Conservation (phyloP, 164 flowering plant species). For the Cinnamomum chago region DNA sequence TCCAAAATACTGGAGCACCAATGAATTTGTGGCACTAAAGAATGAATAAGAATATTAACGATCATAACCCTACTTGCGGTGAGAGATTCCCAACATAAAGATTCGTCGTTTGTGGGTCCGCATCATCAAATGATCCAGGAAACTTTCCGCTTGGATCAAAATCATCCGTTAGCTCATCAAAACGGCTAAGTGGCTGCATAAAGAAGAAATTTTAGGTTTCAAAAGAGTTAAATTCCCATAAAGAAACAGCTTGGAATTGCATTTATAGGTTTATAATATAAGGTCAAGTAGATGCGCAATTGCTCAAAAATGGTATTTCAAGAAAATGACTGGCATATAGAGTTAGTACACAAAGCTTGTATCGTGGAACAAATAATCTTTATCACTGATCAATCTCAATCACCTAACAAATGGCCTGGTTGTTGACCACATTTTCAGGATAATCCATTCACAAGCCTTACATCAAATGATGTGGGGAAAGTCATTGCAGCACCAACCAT, state of each 20-base stretch:
- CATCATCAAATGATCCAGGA: slow-evolving; percentile 98
- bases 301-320: not conserved
- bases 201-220: not conserved
- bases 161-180: slow-evolving; percentile 96
- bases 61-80: slow-evolving; percentile 58
- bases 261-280: not conserved
- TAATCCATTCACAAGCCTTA: no score
- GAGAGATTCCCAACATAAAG: slow-evolving; percentile 98
- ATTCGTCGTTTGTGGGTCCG: slow-evolving; percentile 97
- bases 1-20: not conserved
- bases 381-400: no score
- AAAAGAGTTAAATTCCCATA: not conserved
- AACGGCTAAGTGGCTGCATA: slow-evolving; percentile 65
- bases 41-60: not conserved
- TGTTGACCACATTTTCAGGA: no score
- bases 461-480: no score
- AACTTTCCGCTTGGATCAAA: slow-evolving; percentile 91
- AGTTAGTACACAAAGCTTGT: not conserved
- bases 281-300: not conserved
- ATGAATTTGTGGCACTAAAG: not conserved
- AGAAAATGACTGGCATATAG: not conserved
- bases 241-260: no score
- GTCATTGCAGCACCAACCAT: no score
- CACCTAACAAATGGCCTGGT: no score
- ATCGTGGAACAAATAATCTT: not conserved